These are phyloP conservation scores for Conidiobolus incongruus DNA, from an alignment of 371 early-diverging fungal species.

Conservation along the genomic window DNA sequence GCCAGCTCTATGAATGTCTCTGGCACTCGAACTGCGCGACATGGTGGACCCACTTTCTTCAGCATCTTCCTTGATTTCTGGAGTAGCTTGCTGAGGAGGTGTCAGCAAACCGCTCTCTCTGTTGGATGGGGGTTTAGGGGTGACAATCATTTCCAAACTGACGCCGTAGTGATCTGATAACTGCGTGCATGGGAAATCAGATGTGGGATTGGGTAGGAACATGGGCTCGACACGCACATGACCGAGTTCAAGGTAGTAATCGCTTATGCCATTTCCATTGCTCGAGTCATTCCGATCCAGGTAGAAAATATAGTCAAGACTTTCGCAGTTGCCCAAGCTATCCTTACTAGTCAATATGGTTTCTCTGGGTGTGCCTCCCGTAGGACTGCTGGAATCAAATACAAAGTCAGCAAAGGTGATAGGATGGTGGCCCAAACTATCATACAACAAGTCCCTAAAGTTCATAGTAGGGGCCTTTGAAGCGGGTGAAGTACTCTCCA, in stretches of 20 bases:
- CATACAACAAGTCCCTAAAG: constrained; percentile 24
- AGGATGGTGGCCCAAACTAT: constrained; percentile 38
- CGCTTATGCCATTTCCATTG: background rate
- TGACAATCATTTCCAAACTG: no score
- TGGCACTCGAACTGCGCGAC: no score
- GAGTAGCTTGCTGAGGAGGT: no score
- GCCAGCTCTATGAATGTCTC: no score
- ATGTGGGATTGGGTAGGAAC: constrained; percentile 7
- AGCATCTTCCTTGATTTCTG: no score
- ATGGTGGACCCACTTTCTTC: no score
- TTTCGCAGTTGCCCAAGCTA: constrained; percentile 24
- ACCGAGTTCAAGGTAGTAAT: background rate
- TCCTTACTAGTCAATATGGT: constrained; percentile 26
- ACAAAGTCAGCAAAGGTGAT: constrained; percentile 49
- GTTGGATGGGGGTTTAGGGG: no score
- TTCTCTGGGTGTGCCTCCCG: constrained; percentile 25
- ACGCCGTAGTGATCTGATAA: constrained; percentile 25
- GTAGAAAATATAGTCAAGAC: constrained; percentile 47
- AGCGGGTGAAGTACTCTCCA: no score
- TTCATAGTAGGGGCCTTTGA: no score
- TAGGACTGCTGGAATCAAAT: constrained; percentile 13
- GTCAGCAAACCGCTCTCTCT: no score
- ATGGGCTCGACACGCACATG: constrained; percentile 5
- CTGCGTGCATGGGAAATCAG: constrained; percentile 14
- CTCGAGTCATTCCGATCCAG: constrained; percentile 9